Evolutionary conservation across 2,329 filamentous ascomycete genomes (phyloP).

Genomic region (Cryphonectria japonica): DNA sequence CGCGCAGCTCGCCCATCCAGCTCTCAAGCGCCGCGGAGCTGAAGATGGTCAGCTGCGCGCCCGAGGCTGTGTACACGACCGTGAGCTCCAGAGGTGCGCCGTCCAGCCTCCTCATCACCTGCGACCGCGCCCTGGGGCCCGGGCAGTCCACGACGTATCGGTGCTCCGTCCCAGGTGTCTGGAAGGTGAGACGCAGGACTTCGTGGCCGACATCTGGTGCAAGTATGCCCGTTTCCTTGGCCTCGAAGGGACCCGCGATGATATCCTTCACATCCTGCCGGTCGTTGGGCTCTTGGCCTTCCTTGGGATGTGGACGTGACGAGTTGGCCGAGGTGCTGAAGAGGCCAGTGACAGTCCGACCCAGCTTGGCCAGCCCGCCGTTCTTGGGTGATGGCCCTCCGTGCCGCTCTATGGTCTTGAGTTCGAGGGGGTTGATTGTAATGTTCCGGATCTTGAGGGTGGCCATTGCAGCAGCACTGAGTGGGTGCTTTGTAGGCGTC

Average conservation of each 20-base stretch:
- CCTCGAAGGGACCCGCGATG: constrained; percentile 69
- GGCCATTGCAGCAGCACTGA: constrained; percentile 21
- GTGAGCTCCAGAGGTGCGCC: constrained; percentile 57
- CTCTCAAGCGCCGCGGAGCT: constrained; percentile 69
- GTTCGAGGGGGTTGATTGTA: constrained; percentile 25
- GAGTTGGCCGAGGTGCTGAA: constrained; percentile 48
- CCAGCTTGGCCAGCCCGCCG: constrained; percentile 26
- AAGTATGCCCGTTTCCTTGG: constrained; percentile 64
- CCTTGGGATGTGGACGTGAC: constrained; percentile 27
- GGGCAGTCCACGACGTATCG: constrained; percentile 75
- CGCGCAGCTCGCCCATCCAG: constrained; percentile 81
- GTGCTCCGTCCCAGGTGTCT: constrained; percentile 56
- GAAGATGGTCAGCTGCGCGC: constrained; percentile 65
- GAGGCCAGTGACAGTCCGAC: constrained; percentile 45
- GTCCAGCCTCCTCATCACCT: constrained; percentile 31
- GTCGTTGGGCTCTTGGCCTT: constrained; percentile 39
- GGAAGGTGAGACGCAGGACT: constrained; percentile 74
- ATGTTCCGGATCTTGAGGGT: constrained; percentile 29
- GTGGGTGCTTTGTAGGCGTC: neutral
- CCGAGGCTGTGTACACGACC: constrained; percentile 64
- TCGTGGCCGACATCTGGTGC: constrained; percentile 63
- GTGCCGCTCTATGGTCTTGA: constrained; percentile 26
- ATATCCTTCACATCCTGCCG: constrained; percentile 64
- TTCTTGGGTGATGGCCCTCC: constrained; percentile 5
- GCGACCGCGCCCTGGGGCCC: constrained; percentile 60